Conservation (phyloP, 768 basidiomycete species). For the Agrocybe praecox region DNA sequence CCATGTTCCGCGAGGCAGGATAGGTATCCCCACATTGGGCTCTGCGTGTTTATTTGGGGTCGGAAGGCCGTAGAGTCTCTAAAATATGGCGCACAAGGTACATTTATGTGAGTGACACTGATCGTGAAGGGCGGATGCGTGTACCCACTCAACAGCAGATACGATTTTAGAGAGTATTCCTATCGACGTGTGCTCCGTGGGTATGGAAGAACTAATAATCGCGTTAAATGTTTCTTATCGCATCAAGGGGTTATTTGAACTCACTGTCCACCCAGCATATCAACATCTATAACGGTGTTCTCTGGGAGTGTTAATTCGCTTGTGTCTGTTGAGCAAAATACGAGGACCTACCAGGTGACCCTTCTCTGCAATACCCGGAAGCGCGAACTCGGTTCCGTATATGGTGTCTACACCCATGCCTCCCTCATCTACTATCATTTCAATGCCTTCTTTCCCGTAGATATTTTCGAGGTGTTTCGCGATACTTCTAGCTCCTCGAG, state of each 20-base stretch:
- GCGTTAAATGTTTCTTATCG: no score
- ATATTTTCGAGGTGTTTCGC: constrained; percentile 20
- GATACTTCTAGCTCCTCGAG: constrained; percentile 28
- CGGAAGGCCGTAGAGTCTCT: constrained; percentile 29
- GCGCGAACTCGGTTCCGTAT: constrained; percentile 26
- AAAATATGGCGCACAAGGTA: not conserved
- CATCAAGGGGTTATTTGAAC: constrained; percentile 11
- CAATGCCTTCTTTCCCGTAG: constrained; percentile 29
- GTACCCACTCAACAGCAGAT: constrained; percentile 26
- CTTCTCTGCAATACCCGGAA: constrained; percentile 35
- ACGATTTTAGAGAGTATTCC: constrained; percentile 33
- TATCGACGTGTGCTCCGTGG: constrained; percentile 28
- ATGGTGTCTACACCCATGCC: constrained; percentile 27
- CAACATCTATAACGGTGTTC: constrained; percentile 28
- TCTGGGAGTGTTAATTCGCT: not conserved
- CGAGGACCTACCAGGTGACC: constrained; percentile 23
- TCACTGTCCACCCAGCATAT: constrained; percentile 34
- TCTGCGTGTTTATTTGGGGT: constrained; percentile 21
- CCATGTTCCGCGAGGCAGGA: constrained; percentile 26
- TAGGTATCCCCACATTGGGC: constrained; percentile 32
- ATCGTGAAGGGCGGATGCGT: not conserved
- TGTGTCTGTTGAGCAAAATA: not conserved
- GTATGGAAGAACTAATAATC: constrained; percentile 25
- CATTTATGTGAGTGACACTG: not conserved
- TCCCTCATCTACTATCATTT: constrained; percentile 35